Evolutionary conservation across 495 filamentous ascomycete genomes (phyloP), one percentile per base, ranked within the genome.

Genomic region (Lindgomyces ingoldianus): DNA sequence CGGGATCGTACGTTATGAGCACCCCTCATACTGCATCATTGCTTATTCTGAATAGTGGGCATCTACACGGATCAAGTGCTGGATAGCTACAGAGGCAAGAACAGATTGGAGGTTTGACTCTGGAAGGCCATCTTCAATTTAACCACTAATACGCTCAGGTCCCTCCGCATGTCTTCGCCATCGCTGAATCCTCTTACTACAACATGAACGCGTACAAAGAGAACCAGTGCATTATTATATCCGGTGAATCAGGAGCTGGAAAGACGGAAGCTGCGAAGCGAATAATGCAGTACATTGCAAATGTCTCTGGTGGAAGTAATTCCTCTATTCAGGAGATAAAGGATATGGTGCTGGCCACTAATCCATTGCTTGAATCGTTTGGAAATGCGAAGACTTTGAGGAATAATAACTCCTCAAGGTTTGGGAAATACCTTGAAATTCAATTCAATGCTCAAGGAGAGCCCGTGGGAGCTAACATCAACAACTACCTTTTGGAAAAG

Each of bases 151-250:
- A 30, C 1, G 21, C 33, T 3, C 51, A 79, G 76, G 82, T 88
- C 77, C 91, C 94, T 19, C 95, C 95, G 9, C 95, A 99, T 75
- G 95, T 99, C 64, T 99, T 96, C 77, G 94, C 91, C 49, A 93
- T 98, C 73, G 95, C 95, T 68, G 95, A 99, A 77, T 89, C 91
- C 3, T 78, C 93, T 51, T 98, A 99, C 80, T 97, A 98, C 79
- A 97, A 99, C 81, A 98, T 99, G 95, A 97, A 97, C 68, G 93
- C 91, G 18, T 98, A 99, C 82, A 93, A 93, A 71, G 95, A 98
- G 64, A 98, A 98, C 78, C 95, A 99, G 73, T 99, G 95, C 78
- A 93, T 99, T 53, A 99, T 99, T 74, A 99, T 99, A 64, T 97
- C 93, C 21, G 95, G 95, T 67, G 95, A 99, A 80, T 98, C 95